These are phyloP conservation scores for Fusarium albosuccineum DNA, from an alignment of 2,329 filamentous ascomycete species.

Conservation along the genomic window DNA sequence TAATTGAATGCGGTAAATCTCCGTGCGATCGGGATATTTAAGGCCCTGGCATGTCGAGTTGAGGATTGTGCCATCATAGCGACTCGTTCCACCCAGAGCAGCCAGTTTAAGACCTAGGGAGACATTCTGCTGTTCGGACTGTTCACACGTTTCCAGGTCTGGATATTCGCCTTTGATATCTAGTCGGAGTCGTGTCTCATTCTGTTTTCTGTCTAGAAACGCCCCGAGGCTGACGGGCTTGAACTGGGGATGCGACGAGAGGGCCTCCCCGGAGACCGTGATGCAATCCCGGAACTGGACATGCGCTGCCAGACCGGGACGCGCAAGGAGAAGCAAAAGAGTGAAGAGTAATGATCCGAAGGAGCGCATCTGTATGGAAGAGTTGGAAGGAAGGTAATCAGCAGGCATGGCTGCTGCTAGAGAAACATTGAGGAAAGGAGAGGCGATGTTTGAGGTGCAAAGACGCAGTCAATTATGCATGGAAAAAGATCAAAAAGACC, in stretches of 20 bases:
- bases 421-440: constrained; percentile 17
- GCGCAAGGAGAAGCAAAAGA: constrained; percentile 9
- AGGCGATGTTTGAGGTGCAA: background rate
- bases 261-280: constrained; percentile 9
- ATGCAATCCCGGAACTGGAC: constrained; percentile 34
- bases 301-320: constrained; percentile 24
- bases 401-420: background rate
- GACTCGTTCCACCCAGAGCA: constrained; percentile 30
- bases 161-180: background rate
- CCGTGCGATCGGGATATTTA: background rate
- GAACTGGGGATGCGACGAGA: constrained; percentile 20
- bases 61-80: constrained; percentile 28
- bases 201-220: constrained; percentile 5
- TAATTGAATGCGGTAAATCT: background rate
- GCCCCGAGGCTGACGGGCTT: constrained; percentile 7
- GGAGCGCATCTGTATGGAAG: constrained; percentile 10
- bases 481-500: background rate
- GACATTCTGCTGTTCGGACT: constrained; percentile 12
- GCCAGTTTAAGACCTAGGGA: constrained; percentile 30
- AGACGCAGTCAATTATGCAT: background rate
- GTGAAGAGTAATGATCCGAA: constrained; percentile 5
- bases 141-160: constrained; percentile 13
- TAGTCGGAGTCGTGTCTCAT: constrained; percentile 25
- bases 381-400: background rate
- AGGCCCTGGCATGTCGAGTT: constrained; percentile 32